These are phyloP conservation scores for Zelopaecilomyces penicillatus DNA, from an alignment of 2,329 filamentous ascomycete genomes.

Conservation along the genomic window DNA sequence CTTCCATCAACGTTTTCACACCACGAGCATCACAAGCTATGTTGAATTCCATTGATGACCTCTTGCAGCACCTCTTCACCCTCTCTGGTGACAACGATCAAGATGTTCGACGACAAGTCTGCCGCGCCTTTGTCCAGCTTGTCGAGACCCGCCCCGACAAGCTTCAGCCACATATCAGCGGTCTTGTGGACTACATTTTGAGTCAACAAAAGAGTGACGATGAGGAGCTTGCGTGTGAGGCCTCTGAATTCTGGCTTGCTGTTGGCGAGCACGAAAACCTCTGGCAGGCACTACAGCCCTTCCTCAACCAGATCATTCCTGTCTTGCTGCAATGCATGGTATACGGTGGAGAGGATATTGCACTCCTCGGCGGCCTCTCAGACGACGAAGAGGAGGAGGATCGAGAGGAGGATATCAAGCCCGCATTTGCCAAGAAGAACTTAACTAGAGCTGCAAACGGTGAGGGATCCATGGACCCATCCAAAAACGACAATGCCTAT, in stretches of 20 bases:
- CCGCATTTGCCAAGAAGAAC: constrained; percentile 71
- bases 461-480: constrained; percentile 40
- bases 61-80: constrained; percentile 75
- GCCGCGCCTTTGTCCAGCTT: constrained; percentile 83
- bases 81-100: constrained; percentile 68
- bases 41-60: constrained; percentile 67
- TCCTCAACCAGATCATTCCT: constrained; percentile 77
- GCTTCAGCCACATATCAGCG: constrained; percentile 77
- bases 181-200: constrained; percentile 88
- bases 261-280: constrained; percentile 80
- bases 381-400: constrained; percentile 92
- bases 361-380: constrained; percentile 71
- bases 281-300: constrained; percentile 66
- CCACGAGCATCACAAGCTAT: constrained; percentile 76
- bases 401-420: constrained; percentile 81
- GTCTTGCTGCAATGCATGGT: constrained; percentile 92
- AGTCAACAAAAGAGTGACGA: constrained; percentile 82
- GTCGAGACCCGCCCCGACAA: constrained; percentile 88
- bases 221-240: constrained; percentile 84
- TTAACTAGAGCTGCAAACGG: constrained; percentile 51
- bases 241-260: constrained; percentile 94
- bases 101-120: constrained; percentile 87
- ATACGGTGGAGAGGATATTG: constrained; percentile 89
- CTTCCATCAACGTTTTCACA: constrained; percentile 86
- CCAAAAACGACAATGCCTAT: constrained; percentile 46